Percentiles rank a stretch among this genome's conserved stretches.
phyloP scores from a whole-genome alignment of 176 grass and related monocot genomes.

The bread wheat (Triticum aestivum) region IWGSC_CS_RefSeq_v2.1 NC_057800.1:598976953-598977452 shows the following conservation, averaged over 20 bases:
- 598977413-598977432: constrained; percentile 33
- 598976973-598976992: constrained; percentile 68
- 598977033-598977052: constrained; percentile 53
- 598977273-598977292: constrained; percentile 60
- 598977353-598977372: constrained; percentile 50
- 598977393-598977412: constrained; percentile 39
- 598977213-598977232: constrained; percentile 71
- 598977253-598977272: constrained; percentile 62
- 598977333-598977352: constrained; percentile 69
- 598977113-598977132: constrained; percentile 69
- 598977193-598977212: constrained; percentile 49
- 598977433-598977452: constrained; percentile 32
- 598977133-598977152: constrained; percentile 35
- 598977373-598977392: constrained; percentile 42
- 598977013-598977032: constrained; percentile 64
- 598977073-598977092: constrained; percentile 82
- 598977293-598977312: constrained; percentile 69
- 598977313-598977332: constrained; percentile 62
- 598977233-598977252: constrained; percentile 64
- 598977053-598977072: constrained; percentile 35
- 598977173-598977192: constrained; percentile 56
- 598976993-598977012: constrained; percentile 66
- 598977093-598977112: constrained; percentile 83
- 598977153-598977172: constrained; percentile 48
- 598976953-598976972: constrained; percentile 53